Conservation (phyloP, 441 rosid genomes). For the Pelargonium myrrhifolium region DNA sequence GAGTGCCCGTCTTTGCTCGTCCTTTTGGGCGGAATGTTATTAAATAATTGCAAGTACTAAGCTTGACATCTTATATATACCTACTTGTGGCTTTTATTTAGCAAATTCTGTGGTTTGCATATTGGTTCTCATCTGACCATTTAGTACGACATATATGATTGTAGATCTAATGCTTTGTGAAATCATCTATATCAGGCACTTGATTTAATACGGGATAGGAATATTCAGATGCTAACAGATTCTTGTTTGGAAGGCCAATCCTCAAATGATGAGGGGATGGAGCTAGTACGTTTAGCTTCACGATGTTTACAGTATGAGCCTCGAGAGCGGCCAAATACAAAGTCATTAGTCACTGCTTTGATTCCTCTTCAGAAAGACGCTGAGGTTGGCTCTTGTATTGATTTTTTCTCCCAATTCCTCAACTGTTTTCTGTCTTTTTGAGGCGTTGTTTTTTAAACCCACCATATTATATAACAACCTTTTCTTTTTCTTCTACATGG, state of each 20-base stretch:
- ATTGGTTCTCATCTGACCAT: neutral
- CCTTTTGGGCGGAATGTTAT: neutral
- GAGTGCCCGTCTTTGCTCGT: neutral
- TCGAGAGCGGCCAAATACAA: slow-evolving; percentile 69
- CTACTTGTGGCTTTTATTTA: neutral
- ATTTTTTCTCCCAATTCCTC: too few species aligned
- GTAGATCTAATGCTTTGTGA: slow-evolving; percentile 9
- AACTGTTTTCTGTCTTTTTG: too few species aligned
- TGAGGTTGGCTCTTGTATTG: slow-evolving; percentile 33
- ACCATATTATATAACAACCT: too few species aligned
- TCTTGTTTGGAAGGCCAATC: slow-evolving; percentile 80
- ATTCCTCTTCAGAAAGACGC: slow-evolving; percentile 70
- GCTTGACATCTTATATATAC: neutral
- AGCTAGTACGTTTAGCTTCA: slow-evolving; percentile 67
- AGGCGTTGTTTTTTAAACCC: too few species aligned
- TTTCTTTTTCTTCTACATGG: too few species aligned
- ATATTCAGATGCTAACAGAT: slow-evolving; percentile 73
- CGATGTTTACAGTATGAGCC: slow-evolving; percentile 76
- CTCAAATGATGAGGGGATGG: slow-evolving; percentile 57
- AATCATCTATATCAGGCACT: slow-evolving; percentile 49
- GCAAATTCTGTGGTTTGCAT: neutral
- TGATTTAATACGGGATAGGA: slow-evolving; percentile 76
- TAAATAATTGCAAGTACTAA: neutral
- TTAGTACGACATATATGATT: neutral
- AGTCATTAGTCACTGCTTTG: slow-evolving; percentile 54